phyloP scores from a whole-genome alignment of 257 asterid genomes.

The Ehretia macrophylla region DNA sequence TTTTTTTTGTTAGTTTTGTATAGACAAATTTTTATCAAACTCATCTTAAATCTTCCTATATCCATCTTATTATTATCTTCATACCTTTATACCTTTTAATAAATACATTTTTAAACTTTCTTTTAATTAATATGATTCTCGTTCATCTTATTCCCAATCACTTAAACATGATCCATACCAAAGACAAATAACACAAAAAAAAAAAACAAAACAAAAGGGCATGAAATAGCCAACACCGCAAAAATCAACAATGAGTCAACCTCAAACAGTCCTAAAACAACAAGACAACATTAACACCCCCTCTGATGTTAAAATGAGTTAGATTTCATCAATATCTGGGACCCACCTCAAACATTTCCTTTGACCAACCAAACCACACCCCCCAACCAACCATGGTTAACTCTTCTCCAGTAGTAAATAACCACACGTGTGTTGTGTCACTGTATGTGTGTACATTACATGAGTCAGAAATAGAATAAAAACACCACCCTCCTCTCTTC shows the following conservation, averaged over 20 bases:
- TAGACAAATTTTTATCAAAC: no score
- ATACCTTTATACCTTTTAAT: no score
- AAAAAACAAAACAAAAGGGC: neutral
- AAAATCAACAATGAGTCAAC: conserved; percentile 4
- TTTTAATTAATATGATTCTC: no score
- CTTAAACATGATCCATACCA: no score
- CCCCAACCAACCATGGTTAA: conserved; percentile 9
- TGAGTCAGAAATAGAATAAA: conserved; percentile 36
- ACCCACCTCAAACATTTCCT: conserved; percentile 22
- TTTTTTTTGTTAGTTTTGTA: no score
- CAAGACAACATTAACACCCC: conserved; percentile 12
- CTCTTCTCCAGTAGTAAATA: neutral
- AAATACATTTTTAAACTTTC: no score
- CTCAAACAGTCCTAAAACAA: conserved; percentile 15
- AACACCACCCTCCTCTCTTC: neutral
- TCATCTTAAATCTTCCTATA: no score
- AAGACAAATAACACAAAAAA: neutral
- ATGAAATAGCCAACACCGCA: neutral
- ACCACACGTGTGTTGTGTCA: conserved; percentile 15
- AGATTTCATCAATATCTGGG: conserved; percentile 23
- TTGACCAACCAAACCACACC: conserved; percentile 31
- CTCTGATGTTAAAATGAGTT: conserved; percentile 23
- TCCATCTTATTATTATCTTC: no score
- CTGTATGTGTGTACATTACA: conserved; percentile 2
- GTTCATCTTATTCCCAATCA: no score